Conservation (phyloP, 129 eudicot genomes). For the Deinandra increscens region DNA sequence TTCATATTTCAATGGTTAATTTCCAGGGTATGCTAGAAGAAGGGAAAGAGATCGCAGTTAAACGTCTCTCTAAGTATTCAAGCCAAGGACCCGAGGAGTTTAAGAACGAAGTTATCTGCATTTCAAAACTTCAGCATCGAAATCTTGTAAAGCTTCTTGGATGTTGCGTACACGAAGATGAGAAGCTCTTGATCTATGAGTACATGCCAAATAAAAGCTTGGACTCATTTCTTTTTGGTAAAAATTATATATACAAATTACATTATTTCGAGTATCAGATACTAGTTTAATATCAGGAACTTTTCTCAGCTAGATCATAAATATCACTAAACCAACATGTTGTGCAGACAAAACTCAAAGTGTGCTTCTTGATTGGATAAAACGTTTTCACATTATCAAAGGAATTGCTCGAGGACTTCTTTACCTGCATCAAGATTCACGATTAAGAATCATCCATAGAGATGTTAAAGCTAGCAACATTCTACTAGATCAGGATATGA, state of each 20-base stretch:
- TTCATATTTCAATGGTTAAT: too few species aligned
- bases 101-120: too few species aligned
- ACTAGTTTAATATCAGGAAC: background rate
- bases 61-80: conserved; percentile 2
- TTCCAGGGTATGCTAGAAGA: conserved; percentile 17
- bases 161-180: conserved; percentile 23
- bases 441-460: conserved; percentile 41
- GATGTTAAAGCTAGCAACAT: conserved; percentile 40
- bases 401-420: conserved; percentile 41
- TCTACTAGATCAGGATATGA: conserved; percentile 37
- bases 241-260: background rate
- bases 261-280: too few species aligned
- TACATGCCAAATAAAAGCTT: too few species aligned
- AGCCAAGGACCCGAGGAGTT: conserved; percentile 16
- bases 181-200: too few species aligned
- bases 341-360: conserved; percentile 21
- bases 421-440: conserved; percentile 40
- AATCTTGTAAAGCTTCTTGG: conserved; percentile 24
- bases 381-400: conserved; percentile 31
- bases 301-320: too few species aligned
- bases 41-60: conserved; percentile 16
- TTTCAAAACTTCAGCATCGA: conserved; percentile 24
- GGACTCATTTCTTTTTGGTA: conserved; percentile 26
- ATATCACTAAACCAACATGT: background rate
- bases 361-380: conserved; percentile 24